Evolutionary conservation across 441 rosid species (phyloP), one percentile per base, ranked within the genome.

Genomic region (Kokia cookei): DNA sequence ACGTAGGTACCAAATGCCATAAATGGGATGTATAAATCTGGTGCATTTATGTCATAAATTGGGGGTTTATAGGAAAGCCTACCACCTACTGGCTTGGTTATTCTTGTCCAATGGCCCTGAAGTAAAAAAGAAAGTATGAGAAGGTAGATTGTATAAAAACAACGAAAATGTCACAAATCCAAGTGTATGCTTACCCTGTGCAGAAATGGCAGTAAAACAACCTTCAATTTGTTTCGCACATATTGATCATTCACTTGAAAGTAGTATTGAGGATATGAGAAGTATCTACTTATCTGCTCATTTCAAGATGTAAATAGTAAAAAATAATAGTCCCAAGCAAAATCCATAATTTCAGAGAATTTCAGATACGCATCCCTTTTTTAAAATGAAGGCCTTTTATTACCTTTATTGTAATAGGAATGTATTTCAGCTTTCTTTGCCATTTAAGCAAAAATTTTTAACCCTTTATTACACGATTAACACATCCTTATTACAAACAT

Each of bases 221-320:
- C 89, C 87, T 87, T 94, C 88, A 94, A 79, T 78, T 94, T 94
- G 91, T 93, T 94, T 87, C 94, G 91, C 84, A 91, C 98, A 64
- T 93, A 94, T 47, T 87, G 97, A 69, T 90, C 97, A 83, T 91
- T 94, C 80, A 94, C 99, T 94, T 94, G 99, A 79, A 94, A 94
- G 76, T 94, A 94, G 83, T 94, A 94, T 65, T 93, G 99, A 10
- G 96, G 99, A 80, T 94, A 94, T 24, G 99, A 94, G 79, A 94
- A 88, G 76, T 86, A 94, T 66, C 93, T 85, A 77, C 92, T 90
- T 79, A 94, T 93, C 99, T 93, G 92, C 79, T 77, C 64, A 62
- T 82, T 80, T 43, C 13, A 72, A 75, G 72, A 69, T 51, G 72
- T 24, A 45, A 5, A 35, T 2, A 47, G 51, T 26, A 11, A 43